Base-by-base conservation (phyloP, 805 yeast species). In the Sungouiozyma ichnusensis region DNA sequence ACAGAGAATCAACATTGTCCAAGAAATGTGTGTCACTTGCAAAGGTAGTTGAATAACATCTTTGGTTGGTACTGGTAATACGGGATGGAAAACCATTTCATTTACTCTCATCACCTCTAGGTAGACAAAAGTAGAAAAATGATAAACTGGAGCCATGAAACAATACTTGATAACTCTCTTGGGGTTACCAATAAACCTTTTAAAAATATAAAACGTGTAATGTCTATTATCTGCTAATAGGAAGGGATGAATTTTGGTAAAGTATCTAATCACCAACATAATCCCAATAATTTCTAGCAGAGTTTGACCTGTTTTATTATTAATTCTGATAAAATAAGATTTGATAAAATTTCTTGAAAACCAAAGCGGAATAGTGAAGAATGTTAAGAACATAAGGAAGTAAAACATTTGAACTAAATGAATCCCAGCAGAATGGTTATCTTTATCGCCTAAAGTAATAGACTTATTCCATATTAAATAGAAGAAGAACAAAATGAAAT, bases 141-240 rank as follows among this genome's bases (percentile, higher is more conserved):
- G 94, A 57, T 88, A 87, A 0, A 78, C 60, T 3, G 94, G 87
- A 1, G 80, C 68, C 47, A 79, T 57, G 4, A 76, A 50, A 43
- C 71, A 65, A 41, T 74, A 66, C 16, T 76, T 67, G 43, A 72
- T 69, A 43, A 69, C 59, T 29, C 62, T 66, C 17, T 68, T 64
- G 49, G 74, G 63, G 20, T 42, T 46, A 15, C 53, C 53, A 36
- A 90, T 72, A 20, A 92, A 53, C 44, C 73, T 74, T 43, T 78
- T 75, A 75, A 84, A 85, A 32, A 92, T 63, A 62, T 92, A 92
- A 59, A 92, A 92, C 0, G 95, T 79, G 58, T 79, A 86, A 62
- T 92, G 98, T 52, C 98, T 75, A 64, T 92, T 92, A 60, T 92
- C 98, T 0, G 97, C 94, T 36, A 90, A 68, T 33, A 92, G 61